Evolutionary conservation across 2,329 filamentous ascomycete species (phyloP).

Genomic region (Huntiella moniliformis): DNA sequence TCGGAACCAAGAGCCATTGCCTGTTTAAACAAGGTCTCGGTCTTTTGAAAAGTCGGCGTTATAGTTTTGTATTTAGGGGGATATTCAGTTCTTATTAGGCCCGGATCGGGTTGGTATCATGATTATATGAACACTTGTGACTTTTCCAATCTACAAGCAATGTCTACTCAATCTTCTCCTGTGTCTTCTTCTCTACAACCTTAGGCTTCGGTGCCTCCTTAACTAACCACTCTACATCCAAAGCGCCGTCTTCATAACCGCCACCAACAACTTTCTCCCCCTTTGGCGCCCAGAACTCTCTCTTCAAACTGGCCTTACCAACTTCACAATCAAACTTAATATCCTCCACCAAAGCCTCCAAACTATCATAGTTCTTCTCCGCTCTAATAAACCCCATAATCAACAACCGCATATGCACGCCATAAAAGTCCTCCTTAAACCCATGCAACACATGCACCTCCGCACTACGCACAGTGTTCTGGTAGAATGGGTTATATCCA

Average conservation of each 20-base stretch:
- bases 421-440: constrained; percentile 74
- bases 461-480: constrained; percentile 69
- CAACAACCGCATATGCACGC: constrained; percentile 54
- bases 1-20: constrained; percentile 36
- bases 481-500: constrained; percentile 95
- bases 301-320: constrained; percentile 49
- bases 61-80: neutral
- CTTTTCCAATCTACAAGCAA: neutral
- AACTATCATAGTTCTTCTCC: constrained; percentile 70
- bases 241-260: constrained; percentile 14
- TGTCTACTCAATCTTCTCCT: neutral
- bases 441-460: constrained; percentile 76
- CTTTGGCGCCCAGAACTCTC: constrained; percentile 39
- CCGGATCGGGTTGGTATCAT: neutral
- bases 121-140: neutral
- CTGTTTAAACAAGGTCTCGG: constrained; percentile 23
- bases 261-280: constrained; percentile 19
- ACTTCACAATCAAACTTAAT: constrained; percentile 81
- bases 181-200: constrained; percentile 1
- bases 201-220: constrained; percentile 14
- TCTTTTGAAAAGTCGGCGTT: neutral
- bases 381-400: constrained; percentile 77
- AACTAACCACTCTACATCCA: constrained; percentile 24
- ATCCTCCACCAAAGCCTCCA: constrained; percentile 71
- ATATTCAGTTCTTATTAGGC: neutral